A percentile compares a stretch with the other conserved stretches of the same genome.
Conservation (phyloP, 495 filamentous ascomycete genomes). For the Clavariopsis aquatica region DNA sequence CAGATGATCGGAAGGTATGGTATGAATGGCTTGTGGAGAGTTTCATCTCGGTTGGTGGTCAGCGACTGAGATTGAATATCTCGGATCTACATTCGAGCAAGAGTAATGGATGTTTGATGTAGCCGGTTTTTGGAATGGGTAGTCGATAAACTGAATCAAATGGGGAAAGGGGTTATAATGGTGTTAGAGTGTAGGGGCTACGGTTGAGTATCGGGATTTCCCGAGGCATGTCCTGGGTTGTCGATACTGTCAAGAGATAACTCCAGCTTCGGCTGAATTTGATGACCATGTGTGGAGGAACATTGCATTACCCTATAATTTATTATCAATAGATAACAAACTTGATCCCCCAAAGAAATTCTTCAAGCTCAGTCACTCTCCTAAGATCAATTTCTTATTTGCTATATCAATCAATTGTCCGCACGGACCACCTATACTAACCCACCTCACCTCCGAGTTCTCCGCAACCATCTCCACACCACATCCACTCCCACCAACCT, state of each 20-base stretch:
- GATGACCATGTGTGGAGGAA: not conserved
- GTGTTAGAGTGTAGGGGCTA: no score
- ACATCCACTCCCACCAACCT: not conserved
- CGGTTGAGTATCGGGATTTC: no score
- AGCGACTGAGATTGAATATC: conserved; percentile 71
- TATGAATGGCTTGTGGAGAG: conserved; percentile 97
- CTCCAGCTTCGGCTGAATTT: not conserved
- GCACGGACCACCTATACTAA: not conserved
- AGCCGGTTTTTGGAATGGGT: not conserved
- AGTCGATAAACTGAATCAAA: no score
- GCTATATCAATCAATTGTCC: no score
- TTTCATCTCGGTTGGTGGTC: conserved; percentile 61
- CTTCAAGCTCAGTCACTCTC: no score
- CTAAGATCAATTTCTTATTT: no score
- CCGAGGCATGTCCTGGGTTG: no score
- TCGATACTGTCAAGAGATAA: not conserved
- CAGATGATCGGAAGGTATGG: conserved; percentile 94
- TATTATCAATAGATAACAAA: not conserved
- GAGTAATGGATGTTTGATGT: conserved; percentile 92
- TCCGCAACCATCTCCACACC: not conserved
- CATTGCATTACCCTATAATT: not conserved
- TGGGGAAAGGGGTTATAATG: no score
- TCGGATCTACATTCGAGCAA: conserved; percentile 88
- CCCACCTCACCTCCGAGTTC: conserved; percentile 4
- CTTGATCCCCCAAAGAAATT: not conserved